Base-by-base conservation (phyloP, 257 asterid genomes). In the Nicotiana benthamiana region DNA sequence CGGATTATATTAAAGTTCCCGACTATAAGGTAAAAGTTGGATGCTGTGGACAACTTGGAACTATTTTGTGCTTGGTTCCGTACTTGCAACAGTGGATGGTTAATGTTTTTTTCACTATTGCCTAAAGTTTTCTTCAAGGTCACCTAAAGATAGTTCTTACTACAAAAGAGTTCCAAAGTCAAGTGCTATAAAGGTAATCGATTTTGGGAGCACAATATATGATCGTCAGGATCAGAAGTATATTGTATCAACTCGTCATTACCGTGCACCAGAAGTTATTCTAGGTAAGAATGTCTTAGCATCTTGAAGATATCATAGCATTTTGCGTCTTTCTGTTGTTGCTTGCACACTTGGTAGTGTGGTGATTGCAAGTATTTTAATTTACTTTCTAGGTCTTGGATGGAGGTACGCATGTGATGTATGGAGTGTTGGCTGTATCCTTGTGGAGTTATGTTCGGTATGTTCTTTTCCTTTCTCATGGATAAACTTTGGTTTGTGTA, bases 371-470 rank as follows among this genome's bases (percentile, higher is more conserved):
- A 40, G 10, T 7, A 40, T 40, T 40, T 40, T 40, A 40, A 72
- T 10, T 82, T 2, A 15, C 17, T 10, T 60, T 34, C 86, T 92
- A 97, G 98, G 53, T 40, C 91, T 86, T 74, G 98, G 97, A 20
- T 94, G 98, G 98, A 88, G 91, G 79, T 94, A 88, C 78, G 94
- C 97, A 22, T 93, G 97, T 85, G 98, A 95, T 63, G 40, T 95
- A 75, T 95, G 98, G 98, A 95, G 97, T 82, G 92, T 93, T 36
- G 98, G 98, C 27, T 95, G 98, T 78, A 95, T 95, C 24, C 77
- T 95, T 79, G 97, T 92, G 30, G 98, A 95, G 87, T 90, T 95
- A 52, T 95, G 98, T 88, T 89, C 98, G 90, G 98, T 94, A 92
- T 20, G 85, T 43, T 61, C 26, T 28, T 17, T 28, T 12, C 46